Conservation (phyloP, 495 filamentous ascomycete genomes). For the Penicillium mononematosum region DNA sequence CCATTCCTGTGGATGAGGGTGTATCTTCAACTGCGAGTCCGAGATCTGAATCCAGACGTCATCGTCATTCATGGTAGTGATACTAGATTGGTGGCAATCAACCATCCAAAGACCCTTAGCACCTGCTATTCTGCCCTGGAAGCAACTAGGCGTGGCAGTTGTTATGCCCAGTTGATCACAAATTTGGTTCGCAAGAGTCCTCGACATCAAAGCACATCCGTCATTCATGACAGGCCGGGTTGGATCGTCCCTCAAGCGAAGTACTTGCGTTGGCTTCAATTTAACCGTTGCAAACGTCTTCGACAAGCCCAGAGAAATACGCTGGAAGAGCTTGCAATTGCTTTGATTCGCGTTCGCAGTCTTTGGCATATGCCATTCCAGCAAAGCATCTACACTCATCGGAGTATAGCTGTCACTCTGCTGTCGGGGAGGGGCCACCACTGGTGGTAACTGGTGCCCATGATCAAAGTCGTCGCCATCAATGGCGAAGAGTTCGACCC, state of each 20-base stretch:
- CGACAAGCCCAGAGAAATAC: conserved; percentile 42
- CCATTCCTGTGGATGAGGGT: conserved; percentile 54
- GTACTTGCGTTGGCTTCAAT: conserved; percentile 45
- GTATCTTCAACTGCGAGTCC: conserved; percentile 78
- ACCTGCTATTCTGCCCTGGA: conserved; percentile 79
- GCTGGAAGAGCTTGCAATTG: conserved; percentile 54
- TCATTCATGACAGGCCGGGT: conserved; percentile 70
- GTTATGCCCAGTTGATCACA: conserved; percentile 57
- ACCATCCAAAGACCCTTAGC: conserved; percentile 92
- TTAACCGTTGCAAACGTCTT: conserved; percentile 50
- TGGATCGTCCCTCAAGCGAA: conserved; percentile 29
- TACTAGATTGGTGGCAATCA: conserved; percentile 39
- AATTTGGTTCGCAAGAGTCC: conserved; percentile 58
- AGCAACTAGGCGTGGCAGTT: conserved; percentile 62
- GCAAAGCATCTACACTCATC: conserved; percentile 43
- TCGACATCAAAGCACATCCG: conserved; percentile 72
- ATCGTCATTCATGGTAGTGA: conserved; percentile 29
- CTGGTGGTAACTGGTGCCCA: conserved; percentile 1
- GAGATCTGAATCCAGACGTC: conserved; percentile 74
- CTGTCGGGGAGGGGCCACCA: conserved; percentile 24
- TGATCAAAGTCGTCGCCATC: conserved; percentile 45
- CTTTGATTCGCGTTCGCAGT: conserved; percentile 40
- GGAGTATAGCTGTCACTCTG: conserved; percentile 30
- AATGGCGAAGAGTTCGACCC: conserved; percentile 55
- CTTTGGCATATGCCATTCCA: conserved; percentile 52